These are phyloP conservation scores for Phaeosphaeriaceae sp. DNA, from an alignment of 2,329 filamentous ascomycete genomes.

Conservation along the genomic window DNA sequence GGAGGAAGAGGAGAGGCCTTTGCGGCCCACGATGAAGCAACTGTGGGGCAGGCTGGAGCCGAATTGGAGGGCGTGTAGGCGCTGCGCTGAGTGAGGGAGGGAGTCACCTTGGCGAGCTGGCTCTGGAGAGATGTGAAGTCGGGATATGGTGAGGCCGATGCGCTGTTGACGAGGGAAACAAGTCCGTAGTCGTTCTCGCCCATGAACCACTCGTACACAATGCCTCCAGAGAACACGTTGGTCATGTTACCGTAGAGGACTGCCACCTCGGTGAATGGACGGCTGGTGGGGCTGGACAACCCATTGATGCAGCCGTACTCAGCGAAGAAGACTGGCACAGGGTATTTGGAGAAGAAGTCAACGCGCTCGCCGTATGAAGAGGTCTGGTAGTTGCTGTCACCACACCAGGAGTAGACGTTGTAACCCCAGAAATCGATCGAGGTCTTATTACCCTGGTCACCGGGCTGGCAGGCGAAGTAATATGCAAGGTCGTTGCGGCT, in stretches of 20 bases:
- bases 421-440: slow-evolving; percentile 98
- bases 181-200: slow-evolving; percentile 90
- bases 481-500: slow-evolving; percentile 82
- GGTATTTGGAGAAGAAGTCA: slow-evolving; percentile 85
- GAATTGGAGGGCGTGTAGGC: slow-evolving; percentile 76
- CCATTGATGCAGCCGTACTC: slow-evolving; percentile 91
- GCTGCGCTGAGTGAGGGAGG: slow-evolving; percentile 68
- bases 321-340: slow-evolving; percentile 95
- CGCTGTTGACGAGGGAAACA: slow-evolving; percentile 64
- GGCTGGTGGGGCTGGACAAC: slow-evolving; percentile 57
- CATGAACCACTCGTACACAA: slow-evolving; percentile 98
- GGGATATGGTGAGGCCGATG: slow-evolving; percentile 67
- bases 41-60: slow-evolving; percentile 73
- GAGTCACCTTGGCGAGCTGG: slow-evolving; percentile 71
- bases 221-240: slow-evolving; percentile 87
- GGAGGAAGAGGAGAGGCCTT: slow-evolving; percentile 75
- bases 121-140: slow-evolving; percentile 78
- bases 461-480: slow-evolving; percentile 90
- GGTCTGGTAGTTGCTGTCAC: slow-evolving; percentile 73
- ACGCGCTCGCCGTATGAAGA: slow-evolving; percentile 86
- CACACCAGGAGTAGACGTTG: slow-evolving; percentile 99
- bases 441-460: slow-evolving; percentile 49
- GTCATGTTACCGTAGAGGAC: slow-evolving; percentile 89
- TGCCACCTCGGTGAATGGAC: slow-evolving; percentile 83
- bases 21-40: slow-evolving; percentile 71